Evolutionary conservation across 106 monocot species (phyloP), one percentile per base, ranked within the genome.

Genomic region (Acanthochlamys bracteata): DNA sequence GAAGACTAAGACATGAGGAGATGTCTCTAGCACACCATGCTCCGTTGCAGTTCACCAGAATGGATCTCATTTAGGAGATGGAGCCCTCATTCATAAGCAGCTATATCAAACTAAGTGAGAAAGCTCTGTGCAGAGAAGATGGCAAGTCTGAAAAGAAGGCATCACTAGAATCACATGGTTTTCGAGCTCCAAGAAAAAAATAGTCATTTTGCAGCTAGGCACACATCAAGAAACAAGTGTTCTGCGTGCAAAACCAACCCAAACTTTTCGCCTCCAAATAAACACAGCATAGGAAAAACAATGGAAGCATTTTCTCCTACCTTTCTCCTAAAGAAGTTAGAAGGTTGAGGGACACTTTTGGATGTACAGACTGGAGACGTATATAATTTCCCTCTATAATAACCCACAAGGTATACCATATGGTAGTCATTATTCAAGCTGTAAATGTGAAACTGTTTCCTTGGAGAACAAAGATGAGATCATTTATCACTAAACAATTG

Each of bases 311-410:
- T 21, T 21, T 40, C 11, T 63, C 63, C 11, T 33, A 42, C 20
- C 21, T 63, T 63, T 63, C 41, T 42, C 9, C 40, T 10, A 21
- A 43, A 42, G 63, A 42, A 42, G 40, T 63, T 4, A 63, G 42
- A 42, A 61, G 60, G 60, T 42, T 63, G 10, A 41, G 42, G 21
- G 41, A 63, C 4, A 4, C 63, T 0, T 27, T 63, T 63, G 42
- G 63, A n/a, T 42, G 15, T 11, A 40, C 63, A 42, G 39, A 63
- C 24, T 11, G 63, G 42, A 63, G n/a, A 17, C 7, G 4, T 40
- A 42, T 42, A 17, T 21, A 20, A 61, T 61, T 10, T 9, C 33
- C 11, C 8, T 16, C 7, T 15, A 61, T 12, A 2, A 13, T 39
- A 4, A 9, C 19, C 60, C 17, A 10, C 60, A 61, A 11, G 39